Conservation (phyloP, 2,329 filamentous ascomycete species). For the Verruconis gallopava region DNA sequence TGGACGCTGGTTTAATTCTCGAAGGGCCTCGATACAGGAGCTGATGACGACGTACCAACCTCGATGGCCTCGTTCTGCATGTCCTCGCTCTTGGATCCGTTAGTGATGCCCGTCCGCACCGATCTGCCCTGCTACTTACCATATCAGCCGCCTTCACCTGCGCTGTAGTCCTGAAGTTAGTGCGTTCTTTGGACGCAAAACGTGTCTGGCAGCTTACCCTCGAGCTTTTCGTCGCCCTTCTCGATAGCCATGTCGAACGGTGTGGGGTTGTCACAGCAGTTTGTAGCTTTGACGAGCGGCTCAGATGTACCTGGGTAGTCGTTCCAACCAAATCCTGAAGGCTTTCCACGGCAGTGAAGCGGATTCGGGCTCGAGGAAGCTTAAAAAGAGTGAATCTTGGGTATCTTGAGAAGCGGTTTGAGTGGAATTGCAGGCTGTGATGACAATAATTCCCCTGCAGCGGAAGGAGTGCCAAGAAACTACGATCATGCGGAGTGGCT, state of each 20-base stretch:
- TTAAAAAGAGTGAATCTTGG: too few species aligned
- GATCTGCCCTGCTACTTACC: conserved; percentile 43
- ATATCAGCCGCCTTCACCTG: conserved; percentile 98
- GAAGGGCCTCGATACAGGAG: not conserved
- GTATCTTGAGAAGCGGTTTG: too few species aligned
- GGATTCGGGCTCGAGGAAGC: too few species aligned
- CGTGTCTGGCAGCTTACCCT: conserved; percentile 41
- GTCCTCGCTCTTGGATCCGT: conserved; percentile 64
- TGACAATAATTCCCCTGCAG: too few species aligned
- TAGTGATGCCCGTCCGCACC: conserved; percentile 10
- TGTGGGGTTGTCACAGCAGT: not conserved
- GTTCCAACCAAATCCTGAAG: not conserved
- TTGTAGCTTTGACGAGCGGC: too few species aligned
- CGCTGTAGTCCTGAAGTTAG: conserved; percentile 41
- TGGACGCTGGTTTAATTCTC: conserved; percentile 23
- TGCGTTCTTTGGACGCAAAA: conserved; percentile 4
- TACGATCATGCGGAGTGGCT: too few species aligned
- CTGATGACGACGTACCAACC: conserved; percentile 55
- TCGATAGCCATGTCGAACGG: conserved; percentile 24
- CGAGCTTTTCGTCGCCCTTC: conserved; percentile 34
- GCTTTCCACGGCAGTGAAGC: not conserved
- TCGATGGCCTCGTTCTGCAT: conserved; percentile 95
- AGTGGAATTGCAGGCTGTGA: too few species aligned
- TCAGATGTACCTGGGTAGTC: too few species aligned
- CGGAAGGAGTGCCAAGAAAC: too few species aligned